phyloP scores from a whole-genome alignment of 1,284 basidiomycete species.

The Phenoliferia sp. region DNA sequence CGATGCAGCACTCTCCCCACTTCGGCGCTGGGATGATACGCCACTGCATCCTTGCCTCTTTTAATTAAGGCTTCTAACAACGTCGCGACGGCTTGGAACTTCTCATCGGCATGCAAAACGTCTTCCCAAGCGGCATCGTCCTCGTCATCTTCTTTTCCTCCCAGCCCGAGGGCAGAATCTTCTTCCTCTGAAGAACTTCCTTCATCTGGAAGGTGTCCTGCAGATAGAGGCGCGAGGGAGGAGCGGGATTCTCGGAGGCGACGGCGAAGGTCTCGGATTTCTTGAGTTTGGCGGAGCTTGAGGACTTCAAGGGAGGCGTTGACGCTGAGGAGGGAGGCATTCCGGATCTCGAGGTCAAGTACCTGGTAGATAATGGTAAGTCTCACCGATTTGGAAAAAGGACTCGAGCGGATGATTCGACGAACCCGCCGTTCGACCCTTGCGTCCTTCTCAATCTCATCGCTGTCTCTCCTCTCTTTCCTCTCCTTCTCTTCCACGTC shows the following conservation, averaged over 20 bases:
- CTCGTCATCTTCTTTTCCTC: slow-evolving; percentile 13
- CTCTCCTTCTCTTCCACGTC: neutral
- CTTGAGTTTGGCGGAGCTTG: slow-evolving; percentile 43
- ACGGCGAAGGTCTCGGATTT: slow-evolving; percentile 40
- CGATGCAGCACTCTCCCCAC: slow-evolving; percentile 16
- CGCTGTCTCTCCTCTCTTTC: neutral
- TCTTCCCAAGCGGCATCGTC: slow-evolving; percentile 30
- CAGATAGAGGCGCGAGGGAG: slow-evolving; percentile 7
- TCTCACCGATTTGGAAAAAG: neutral
- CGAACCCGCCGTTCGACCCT: slow-evolving; percentile 16
- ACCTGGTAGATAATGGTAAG: slow-evolving; percentile 31
- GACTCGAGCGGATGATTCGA: neutral
- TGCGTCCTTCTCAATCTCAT: slow-evolving; percentile 4
- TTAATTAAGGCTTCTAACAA: slow-evolving; percentile 29
- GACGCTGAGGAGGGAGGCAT: slow-evolving; percentile 45
- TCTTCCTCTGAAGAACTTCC: neutral
- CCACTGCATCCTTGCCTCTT: slow-evolving; percentile 28
- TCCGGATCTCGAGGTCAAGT: slow-evolving; percentile 47
- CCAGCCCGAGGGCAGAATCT: neutral
- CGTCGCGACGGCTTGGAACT: slow-evolving; percentile 27
- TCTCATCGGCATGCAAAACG: slow-evolving; percentile 27
- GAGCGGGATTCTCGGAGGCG: slow-evolving; percentile 27
- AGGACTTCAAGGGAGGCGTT: slow-evolving; percentile 45
- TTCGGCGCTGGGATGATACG: slow-evolving; percentile 4
- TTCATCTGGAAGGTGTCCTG: neutral